These are phyloP conservation scores for Intubia oerlemansii DNA, from an alignment of 2,329 filamentous ascomycete genomes.

Conservation along the genomic window DNA sequence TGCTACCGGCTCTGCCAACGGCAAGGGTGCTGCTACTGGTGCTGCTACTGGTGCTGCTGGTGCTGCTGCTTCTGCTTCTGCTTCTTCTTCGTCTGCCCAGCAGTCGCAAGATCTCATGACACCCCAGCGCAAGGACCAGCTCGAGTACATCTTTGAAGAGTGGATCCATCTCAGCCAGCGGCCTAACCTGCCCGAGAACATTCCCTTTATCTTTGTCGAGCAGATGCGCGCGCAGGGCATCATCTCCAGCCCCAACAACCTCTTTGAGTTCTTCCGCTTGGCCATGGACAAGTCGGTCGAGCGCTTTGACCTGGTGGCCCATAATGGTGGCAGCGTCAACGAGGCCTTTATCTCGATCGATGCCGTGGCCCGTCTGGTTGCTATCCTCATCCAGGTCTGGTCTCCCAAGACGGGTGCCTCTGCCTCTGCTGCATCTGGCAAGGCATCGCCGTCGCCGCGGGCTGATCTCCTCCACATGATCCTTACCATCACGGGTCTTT, in stretches of 20 bases:
- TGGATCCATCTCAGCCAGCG: constrained; percentile 74
- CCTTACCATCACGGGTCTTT: constrained; percentile 53
- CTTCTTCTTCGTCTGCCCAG: too few relatives aligned
- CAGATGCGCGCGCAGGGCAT: constrained; percentile 60
- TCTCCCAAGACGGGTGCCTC: too few relatives aligned
- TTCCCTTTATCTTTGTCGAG: constrained; percentile 54
- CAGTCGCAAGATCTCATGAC: too few relatives aligned
- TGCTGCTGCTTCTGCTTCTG: too few relatives aligned
- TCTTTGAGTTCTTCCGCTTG: constrained; percentile 57
- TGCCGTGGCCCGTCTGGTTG: constrained; percentile 61
- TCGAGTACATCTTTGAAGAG: constrained; percentile 90
- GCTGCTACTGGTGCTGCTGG: too few relatives aligned
- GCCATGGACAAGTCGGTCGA: constrained; percentile 63
- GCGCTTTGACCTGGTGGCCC: constrained; percentile 51
- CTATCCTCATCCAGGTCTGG: too few relatives aligned
- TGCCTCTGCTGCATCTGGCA: too few relatives aligned
- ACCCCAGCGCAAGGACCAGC: constrained; percentile 60
- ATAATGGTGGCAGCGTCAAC: constrained; percentile 34
- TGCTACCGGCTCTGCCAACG: too few relatives aligned
- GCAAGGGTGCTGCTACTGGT: too few relatives aligned
- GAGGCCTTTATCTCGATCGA: constrained; percentile 47
- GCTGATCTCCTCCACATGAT: constrained; percentile 56
- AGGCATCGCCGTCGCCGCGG: constrained; percentile 38
- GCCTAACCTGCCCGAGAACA: constrained; percentile 51
- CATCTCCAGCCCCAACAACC: constrained; percentile 56